Conservation (phyloP, 2,329 filamentous ascomycete genomes). For the Colletotrichum higginsianum region DNA sequence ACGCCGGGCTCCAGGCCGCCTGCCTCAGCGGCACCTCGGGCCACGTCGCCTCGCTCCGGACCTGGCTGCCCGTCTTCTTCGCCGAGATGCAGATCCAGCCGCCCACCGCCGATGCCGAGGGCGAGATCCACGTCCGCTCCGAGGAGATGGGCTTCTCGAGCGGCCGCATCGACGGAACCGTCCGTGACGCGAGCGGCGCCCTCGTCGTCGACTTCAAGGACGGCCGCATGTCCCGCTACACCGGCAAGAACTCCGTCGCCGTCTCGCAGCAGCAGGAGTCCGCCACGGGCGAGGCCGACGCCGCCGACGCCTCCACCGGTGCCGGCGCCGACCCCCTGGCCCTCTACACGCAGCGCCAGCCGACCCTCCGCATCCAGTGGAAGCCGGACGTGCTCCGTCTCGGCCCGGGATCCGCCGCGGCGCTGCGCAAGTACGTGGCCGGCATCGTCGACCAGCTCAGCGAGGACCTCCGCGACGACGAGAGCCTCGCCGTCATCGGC, state of each 20-base stretch:
- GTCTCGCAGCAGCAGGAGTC: background rate
- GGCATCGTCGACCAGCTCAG: background rate
- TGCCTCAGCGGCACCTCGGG: too few relatives aligned
- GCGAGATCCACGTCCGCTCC: background rate
- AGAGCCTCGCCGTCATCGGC: slow-evolving; percentile 1
- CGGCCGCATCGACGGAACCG: background rate
- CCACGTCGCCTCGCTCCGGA: background rate
- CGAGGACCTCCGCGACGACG: slow-evolving; percentile 3
- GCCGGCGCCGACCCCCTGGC: too few relatives aligned
- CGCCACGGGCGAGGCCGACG: background rate
- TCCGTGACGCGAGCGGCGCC: background rate
- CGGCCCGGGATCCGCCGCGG: too few relatives aligned
- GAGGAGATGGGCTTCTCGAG: background rate
- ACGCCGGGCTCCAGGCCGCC: background rate
- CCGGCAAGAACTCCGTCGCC: too few relatives aligned
- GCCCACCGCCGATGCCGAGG: background rate
- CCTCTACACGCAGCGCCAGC: background rate
- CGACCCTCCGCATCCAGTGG: slow-evolving; percentile 3
- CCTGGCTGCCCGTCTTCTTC: background rate
- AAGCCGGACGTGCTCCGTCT: slow-evolving; percentile 7
- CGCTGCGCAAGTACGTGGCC: too few relatives aligned
- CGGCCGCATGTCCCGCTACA: too few relatives aligned
- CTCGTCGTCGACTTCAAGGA: background rate
- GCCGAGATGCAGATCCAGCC: background rate
- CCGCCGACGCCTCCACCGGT: too few relatives aligned